Evolutionary conservation across 75 land plant species (phyloP), one percentile per base, ranked within the genome.

Genomic region (Pinus tabuliformis): DNA sequence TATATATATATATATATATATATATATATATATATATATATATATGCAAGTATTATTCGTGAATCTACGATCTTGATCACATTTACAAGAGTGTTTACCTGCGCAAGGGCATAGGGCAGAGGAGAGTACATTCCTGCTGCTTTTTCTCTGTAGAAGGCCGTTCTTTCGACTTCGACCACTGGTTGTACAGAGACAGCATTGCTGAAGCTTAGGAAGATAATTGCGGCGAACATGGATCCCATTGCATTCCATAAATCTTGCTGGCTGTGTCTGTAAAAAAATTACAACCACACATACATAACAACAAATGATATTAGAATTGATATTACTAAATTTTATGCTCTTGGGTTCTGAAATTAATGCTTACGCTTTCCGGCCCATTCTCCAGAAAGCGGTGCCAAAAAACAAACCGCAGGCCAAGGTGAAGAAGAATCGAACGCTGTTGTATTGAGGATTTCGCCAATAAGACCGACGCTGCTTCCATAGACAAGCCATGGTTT

Each of bases 391-490:
- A 22, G 81, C 78, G 15, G 83, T 72, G 2, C 91, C 91, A 62
- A 90, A 82, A 59, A 90, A 13, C 70, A 90, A 42, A 14, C 85
- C 87, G 14, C 79, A 62, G 22, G 79, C 54, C 1, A 22, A 76
- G 56, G 89, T 84, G 79, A 90, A 84, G 49, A 87, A 73, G 37
- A 89, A 57, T 54, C 91, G 76, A 20, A 86, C 81, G 18, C 81
- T 89, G 18, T 81, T 85, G 70, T 91, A 89, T 33, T 77, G 57
- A 3, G 91, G 87, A 73, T 89, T 91, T 1, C 89, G 74, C 94
- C 94, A 91, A 76, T 91, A 89, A 0, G 91, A 89, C 75, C 57
- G 39, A 56, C 83, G 81, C 56, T 85, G 91, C 73, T 92, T 92
- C 94, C 91, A 92, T 3, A 83, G 58, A 56, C 88, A 87, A 17